Evolutionary conservation across 2,329 filamentous ascomycete species (phyloP).

Genomic region (Seiridium unicorne): DNA sequence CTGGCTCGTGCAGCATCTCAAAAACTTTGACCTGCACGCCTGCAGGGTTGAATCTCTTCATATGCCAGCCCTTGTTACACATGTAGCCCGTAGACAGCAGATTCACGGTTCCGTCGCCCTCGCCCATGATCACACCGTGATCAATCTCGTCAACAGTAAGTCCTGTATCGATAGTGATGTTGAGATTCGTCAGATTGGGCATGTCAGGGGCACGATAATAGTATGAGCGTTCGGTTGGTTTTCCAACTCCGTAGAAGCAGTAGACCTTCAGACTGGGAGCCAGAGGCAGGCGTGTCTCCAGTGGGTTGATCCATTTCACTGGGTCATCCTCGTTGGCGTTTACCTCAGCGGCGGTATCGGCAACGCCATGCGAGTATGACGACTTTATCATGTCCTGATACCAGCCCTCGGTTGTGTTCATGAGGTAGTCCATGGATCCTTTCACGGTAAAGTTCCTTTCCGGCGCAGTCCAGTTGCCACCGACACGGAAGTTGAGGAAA

Average conservation of each 20-base stretch:
- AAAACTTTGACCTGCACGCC: slow-evolving; percentile 78
- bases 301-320: slow-evolving; percentile 90
- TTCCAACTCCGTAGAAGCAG: slow-evolving; percentile 95
- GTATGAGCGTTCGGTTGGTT: slow-evolving; percentile 88
- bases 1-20: slow-evolving; percentile 96
- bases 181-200: slow-evolving; percentile 64
- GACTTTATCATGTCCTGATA: slow-evolving; percentile 70
- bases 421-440: slow-evolving; percentile 74
- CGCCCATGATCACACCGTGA: slow-evolving; percentile 91
- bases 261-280: slow-evolving; percentile 92
- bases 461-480: slow-evolving; percentile 61
- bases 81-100: slow-evolving; percentile 92
- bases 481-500: slow-evolving; percentile 77
- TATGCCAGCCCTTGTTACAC: slow-evolving; percentile 92
- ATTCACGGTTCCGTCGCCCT: slow-evolving; percentile 94
- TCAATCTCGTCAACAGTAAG: slow-evolving; percentile 64
- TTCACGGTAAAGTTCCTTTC: slow-evolving; percentile 78
- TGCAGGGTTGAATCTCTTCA: slow-evolving; percentile 91
- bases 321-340: slow-evolving; percentile 76
- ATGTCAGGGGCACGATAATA: slow-evolving; percentile 75
- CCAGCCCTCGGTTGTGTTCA: slow-evolving; percentile 80
- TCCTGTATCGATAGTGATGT: slow-evolving; percentile 71
- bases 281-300: slow-evolving; percentile 82
- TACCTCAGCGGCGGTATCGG: slow-evolving; percentile 75
- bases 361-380: slow-evolving; percentile 87